phyloP scores from a whole-genome alignment of 129 eudicot genomes.

The Flaveria brownii region DNA sequence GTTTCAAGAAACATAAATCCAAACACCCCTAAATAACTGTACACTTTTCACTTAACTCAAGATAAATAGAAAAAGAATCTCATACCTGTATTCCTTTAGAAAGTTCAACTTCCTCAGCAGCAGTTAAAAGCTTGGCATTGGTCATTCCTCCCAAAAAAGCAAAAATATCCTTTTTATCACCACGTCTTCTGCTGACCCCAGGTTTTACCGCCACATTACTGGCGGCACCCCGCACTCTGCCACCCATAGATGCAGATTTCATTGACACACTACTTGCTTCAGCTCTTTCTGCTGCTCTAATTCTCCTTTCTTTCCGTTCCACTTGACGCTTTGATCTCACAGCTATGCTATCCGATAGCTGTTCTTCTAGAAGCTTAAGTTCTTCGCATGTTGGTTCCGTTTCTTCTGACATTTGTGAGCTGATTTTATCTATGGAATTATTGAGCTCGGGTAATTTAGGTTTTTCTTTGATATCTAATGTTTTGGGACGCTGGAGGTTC shows the following conservation, averaged over 20 bases:
- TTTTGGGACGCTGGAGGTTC: conserved; percentile 30
- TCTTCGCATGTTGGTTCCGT: conserved; percentile 67
- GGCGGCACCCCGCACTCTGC: conserved; percentile 41
- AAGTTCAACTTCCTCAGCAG: conserved; percentile 71
- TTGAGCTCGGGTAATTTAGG: conserved; percentile 35
- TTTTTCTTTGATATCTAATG: conserved; percentile 24
- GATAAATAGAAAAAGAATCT: background rate
- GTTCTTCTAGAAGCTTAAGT: conserved; percentile 62
- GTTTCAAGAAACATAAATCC: background rate
- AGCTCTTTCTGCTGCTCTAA: conserved; percentile 71
- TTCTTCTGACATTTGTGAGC: conserved; percentile 35
- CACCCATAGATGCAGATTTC: conserved; percentile 40
- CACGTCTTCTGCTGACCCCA: conserved; percentile 52
- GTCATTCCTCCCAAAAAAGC: conserved; percentile 73
- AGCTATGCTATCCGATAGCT: conserved; percentile 54
- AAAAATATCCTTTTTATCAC: conserved; percentile 71
- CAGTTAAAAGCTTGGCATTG: conserved; percentile 70
- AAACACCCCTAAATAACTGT: conserved; percentile 1
- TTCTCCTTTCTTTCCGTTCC: conserved; percentile 74
- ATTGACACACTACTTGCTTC: conserved; percentile 60
- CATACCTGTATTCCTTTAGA: conserved; percentile 89
- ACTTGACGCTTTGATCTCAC: conserved; percentile 83
- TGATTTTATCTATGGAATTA: conserved; percentile 24
- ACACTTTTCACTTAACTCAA: background rate
- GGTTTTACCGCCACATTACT: conserved; percentile 53